A percentile compares a stretch with the other conserved stretches of the same genome.
Evolutionary conservation across 768 basidiomycete genomes (phyloP).

Genomic region (Lenzites betulinus): DNA sequence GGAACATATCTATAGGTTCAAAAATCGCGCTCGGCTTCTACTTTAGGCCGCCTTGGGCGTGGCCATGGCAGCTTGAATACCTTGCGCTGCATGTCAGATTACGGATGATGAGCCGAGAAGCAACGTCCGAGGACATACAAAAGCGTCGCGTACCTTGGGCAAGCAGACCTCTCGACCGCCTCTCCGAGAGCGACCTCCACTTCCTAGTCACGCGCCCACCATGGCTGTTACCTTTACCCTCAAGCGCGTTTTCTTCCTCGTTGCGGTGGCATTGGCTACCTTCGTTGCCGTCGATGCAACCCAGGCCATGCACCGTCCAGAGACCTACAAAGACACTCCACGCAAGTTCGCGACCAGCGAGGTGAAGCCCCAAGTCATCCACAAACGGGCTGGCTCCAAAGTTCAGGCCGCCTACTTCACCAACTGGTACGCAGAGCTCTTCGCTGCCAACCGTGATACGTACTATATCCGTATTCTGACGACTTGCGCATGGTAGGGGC

Average conservation of each 20-base stretch:
- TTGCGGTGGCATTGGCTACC: slow-evolving; percentile 18
- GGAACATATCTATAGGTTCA: slow-evolving; percentile 7
- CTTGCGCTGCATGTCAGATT: not conserved
- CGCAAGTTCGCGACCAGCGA: slow-evolving; percentile 34
- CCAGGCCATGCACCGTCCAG: slow-evolving; percentile 56
- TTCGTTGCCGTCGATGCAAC: slow-evolving; percentile 36
- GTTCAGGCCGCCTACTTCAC: slow-evolving; percentile 52
- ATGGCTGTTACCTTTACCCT: slow-evolving; percentile 20
- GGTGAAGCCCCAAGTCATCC: slow-evolving; percentile 43
- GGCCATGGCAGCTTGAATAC: not conserved
- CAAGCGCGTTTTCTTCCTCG: slow-evolving; percentile 20
- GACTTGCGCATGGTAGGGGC: slow-evolving; percentile 21
- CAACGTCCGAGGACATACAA: not conserved
- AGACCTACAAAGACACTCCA: slow-evolving; percentile 44
- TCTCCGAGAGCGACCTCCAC: slow-evolving; percentile 5
- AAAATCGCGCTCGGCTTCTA: slow-evolving; percentile 1
- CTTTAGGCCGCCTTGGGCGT: not conserved
- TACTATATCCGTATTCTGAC: not conserved
- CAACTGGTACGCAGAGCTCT: slow-evolving; percentile 43
- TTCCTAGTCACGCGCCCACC: not conserved
- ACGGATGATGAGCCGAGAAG: not conserved
- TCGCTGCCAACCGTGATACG: not conserved
- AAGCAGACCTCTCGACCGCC: not conserved
- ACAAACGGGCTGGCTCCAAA: slow-evolving; percentile 36
- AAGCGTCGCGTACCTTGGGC: not conserved